Evolutionary conservation across 2,329 filamentous ascomycete genomes (phyloP), one percentile per base, ranked within the genome.

Genomic region (Pestalotiopsis sp.): DNA sequence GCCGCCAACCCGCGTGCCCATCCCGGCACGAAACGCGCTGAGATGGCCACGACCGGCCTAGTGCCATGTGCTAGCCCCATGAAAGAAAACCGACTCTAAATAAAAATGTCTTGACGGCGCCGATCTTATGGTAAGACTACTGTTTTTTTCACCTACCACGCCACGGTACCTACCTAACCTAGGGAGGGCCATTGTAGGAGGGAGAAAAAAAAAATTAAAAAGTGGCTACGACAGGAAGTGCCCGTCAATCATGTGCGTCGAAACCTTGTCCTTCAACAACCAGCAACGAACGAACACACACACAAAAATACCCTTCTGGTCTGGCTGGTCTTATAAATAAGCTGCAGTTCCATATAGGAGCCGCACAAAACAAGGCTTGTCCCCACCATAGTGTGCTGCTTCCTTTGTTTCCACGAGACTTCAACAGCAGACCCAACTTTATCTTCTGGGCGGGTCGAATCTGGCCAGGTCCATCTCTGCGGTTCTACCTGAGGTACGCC

Each of bases 191-290:
- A 27, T 13, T 39, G 59, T 38, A 38, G 58, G 23, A 38, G 12
- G 25, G 27, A 13, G n/a, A 13, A n/a, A 62, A 62, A 62, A 41
- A 36, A 62, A 62, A 38, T 17, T 17, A 23, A 66, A 66, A 66
- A 66, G 63, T 66, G 63, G 63, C 63, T 66, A 66, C 63, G 6
- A 14, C 49, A 20, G 45, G n/a, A 58, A 66, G 13, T 27, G 27
- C 23, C 6, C 23, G 45, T 23, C 20, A 49, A 31, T 66, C 63
- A 66, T 66, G 63, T 57, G 63, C 17, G n/a, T 38, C 38, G 25
- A 39, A 62, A 62, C 59, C 59, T 62, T 62, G 59, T 62, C 17
- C 59, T 61, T 36, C 31, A n/a, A 5, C 27, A 38, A 62, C 31
- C 31, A 36, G 31, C 31, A 36, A 36, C 31, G 31, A 31, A 7